These are phyloP conservation scores for Penicillium frequentans DNA, from an alignment of 2,329 filamentous ascomycete species.

Conservation along the genomic window DNA sequence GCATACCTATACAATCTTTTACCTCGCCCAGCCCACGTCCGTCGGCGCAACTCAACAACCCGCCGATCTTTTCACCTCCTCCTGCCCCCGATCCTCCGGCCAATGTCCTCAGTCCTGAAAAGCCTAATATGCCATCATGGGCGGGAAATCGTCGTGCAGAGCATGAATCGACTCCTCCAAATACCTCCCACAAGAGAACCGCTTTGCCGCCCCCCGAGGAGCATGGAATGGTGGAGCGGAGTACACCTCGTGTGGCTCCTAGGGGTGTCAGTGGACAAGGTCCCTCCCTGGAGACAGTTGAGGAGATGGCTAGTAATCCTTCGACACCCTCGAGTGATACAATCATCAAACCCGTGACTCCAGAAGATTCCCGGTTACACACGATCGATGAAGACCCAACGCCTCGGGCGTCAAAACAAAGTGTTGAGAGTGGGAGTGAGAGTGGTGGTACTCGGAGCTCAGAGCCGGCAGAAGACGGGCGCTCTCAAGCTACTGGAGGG, in stretches of 20 bases:
- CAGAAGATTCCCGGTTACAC: constrained; percentile 36
- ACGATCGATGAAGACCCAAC: constrained; percentile 41
- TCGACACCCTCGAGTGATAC: constrained; percentile 60
- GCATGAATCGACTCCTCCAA: constrained; percentile 32
- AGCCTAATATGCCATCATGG: constrained; percentile 50
- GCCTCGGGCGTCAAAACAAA: constrained; percentile 43
- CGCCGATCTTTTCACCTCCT: constrained; percentile 60
- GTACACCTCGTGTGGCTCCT: constrained; percentile 52
- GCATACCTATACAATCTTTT: constrained; percentile 48
- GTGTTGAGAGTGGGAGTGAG: constrained; percentile 61
- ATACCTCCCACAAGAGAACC: constrained; percentile 39
- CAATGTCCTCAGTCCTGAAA: constrained; percentile 65
- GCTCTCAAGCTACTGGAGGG: constrained; percentile 36
- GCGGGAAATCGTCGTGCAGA: constrained; percentile 31
- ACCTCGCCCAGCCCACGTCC: constrained; percentile 62
- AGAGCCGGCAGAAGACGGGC: constrained; percentile 37
- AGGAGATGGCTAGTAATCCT: constrained; percentile 76
- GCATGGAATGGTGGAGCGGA: constrained; percentile 37
- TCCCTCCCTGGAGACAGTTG: constrained; percentile 79
- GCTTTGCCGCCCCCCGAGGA: constrained; percentile 26
- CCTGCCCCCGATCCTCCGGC: constrained; percentile 60
- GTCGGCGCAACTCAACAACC: constrained; percentile 67
- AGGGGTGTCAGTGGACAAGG: constrained; percentile 60
- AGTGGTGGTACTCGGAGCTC: constrained; percentile 46
- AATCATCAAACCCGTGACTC: constrained; percentile 41